phyloP scores from a whole-genome alignment of 73 alveolate genomes.

The Paraurostyla sp. region DNA sequence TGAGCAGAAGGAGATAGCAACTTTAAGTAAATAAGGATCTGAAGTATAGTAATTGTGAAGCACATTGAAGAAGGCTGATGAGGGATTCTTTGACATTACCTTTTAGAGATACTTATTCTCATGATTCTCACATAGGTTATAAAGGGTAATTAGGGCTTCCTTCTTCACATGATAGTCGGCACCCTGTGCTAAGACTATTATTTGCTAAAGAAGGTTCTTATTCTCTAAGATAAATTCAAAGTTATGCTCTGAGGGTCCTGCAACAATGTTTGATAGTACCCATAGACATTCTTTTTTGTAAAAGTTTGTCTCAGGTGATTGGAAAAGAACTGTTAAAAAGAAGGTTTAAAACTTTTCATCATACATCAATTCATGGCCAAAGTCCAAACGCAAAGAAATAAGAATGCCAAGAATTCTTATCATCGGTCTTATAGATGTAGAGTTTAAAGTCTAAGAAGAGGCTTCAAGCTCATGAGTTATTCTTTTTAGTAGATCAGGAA shows the following conservation, averaged over 20 bases:
- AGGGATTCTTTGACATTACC: conserved; percentile 30
- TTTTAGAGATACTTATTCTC: not conserved
- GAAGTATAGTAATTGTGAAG: conserved; percentile 6
- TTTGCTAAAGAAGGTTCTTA: not conserved
- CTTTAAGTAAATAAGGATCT: conserved; percentile 48
- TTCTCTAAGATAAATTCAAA: conserved; percentile 47
- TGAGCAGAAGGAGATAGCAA: conserved; percentile 26
- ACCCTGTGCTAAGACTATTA: not conserved
- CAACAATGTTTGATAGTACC: conserved; percentile 61
- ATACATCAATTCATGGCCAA: conserved; percentile 30
- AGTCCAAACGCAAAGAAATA: conserved; percentile 3
- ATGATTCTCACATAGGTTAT: conserved; percentile 58
- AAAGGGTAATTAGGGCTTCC: conserved; percentile 34
- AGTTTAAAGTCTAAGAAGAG: not conserved
- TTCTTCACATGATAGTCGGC: conserved; percentile 25
- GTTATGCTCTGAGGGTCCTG: conserved; percentile 36
- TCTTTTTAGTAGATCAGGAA: conserved; percentile 26
- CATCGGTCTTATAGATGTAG: not conserved
- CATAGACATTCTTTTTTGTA: conserved; percentile 59
- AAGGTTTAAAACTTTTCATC: conserved; percentile 52
- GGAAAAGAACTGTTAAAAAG: conserved; percentile 8
- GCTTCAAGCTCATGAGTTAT: not conserved
- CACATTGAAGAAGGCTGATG: conserved; percentile 14
- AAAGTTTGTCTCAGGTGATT: not conserved
- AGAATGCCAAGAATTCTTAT: conserved; percentile 25